A percentile compares a stretch with the other conserved stretches of the same genome.
phyloP scores from a whole-genome alignment of 495 filamentous ascomycete species.

The Chlorociboria aeruginascens region DNA sequence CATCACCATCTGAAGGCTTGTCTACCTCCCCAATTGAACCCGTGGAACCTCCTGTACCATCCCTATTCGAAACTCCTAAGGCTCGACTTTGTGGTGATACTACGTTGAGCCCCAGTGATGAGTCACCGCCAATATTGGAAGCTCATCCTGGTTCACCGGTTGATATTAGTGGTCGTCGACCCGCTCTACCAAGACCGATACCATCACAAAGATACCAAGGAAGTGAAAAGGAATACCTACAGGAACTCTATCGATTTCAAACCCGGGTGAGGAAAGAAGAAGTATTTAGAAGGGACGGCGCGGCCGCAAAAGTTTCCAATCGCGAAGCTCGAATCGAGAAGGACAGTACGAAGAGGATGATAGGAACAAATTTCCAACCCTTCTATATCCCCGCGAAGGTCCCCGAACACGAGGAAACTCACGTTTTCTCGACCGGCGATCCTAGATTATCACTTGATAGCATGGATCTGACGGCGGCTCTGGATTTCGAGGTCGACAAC shows the following conservation, averaged over 20 bases:
- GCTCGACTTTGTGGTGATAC: slow-evolving; percentile 12
- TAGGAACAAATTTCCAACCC: slow-evolving; percentile 17
- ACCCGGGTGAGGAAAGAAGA: slow-evolving; percentile 18
- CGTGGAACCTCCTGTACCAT: slow-evolving; percentile 9
- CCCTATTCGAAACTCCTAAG: too few species aligned
- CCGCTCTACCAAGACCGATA: slow-evolving; percentile 13
- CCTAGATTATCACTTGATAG: slow-evolving; percentile 12
- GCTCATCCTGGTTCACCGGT: slow-evolving; percentile 20
- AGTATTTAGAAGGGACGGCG: slow-evolving; percentile 31
- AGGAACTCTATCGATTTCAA: slow-evolving; percentile 19
- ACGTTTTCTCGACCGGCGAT: not conserved
- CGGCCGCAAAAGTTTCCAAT: slow-evolving; percentile 38
- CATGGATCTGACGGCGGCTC: slow-evolving; percentile 8
- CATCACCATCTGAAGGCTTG: slow-evolving; percentile 22
- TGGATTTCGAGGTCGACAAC: slow-evolving; percentile 14
- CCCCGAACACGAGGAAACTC: slow-evolving; percentile 18
- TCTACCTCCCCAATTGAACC: slow-evolving; percentile 15
- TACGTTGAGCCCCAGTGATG: slow-evolving; percentile 19
- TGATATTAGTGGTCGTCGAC: slow-evolving; percentile 11
- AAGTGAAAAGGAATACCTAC: slow-evolving; percentile 17
- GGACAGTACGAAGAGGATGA: slow-evolving; percentile 21
- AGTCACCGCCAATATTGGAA: slow-evolving; percentile 16
- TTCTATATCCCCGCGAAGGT: slow-evolving; percentile 28
- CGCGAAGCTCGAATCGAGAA: slow-evolving; percentile 14
- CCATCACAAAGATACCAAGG: slow-evolving; percentile 14